Conservation (phyloP, 495 filamentous ascomycete species). For the Penicillium bialowiezense region DNA sequence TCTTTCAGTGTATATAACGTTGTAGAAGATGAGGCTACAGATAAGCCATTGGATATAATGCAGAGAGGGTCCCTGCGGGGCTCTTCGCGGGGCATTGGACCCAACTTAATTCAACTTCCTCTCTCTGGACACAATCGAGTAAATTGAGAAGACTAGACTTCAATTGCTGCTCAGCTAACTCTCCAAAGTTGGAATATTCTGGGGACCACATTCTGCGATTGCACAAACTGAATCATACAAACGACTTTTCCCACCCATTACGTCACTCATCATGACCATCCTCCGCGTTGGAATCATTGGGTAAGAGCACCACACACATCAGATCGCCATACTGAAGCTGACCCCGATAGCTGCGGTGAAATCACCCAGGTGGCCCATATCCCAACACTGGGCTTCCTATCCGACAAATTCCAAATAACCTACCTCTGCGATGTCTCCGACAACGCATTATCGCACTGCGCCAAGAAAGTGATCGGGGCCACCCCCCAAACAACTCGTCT, state of each 20-base stretch:
- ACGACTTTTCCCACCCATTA: not conserved
- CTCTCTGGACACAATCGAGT: not conserved
- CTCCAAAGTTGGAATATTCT: too few species aligned
- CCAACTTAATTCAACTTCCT: not conserved
- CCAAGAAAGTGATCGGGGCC: constrained; percentile 9
- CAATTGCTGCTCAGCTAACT: too few species aligned
- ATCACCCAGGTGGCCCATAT: constrained; percentile 45
- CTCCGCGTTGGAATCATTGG: constrained; percentile 4
- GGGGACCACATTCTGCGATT: too few species aligned
- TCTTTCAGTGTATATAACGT: not conserved
- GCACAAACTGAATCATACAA: too few species aligned
- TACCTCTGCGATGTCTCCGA: constrained; percentile 38
- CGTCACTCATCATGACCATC: not conserved
- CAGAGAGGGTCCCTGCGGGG: not conserved
- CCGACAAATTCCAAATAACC: constrained; percentile 26
- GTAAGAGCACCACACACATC: not conserved
- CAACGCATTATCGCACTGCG: constrained; percentile 22
- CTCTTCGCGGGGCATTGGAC: not conserved
- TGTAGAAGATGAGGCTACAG: not conserved
- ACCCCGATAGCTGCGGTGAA: constrained; percentile 13
- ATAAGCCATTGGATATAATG: not conserved
- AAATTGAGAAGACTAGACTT: not conserved
- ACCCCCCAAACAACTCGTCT: constrained; percentile 19
- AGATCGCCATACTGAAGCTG: not conserved
- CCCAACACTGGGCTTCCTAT: constrained; percentile 34